Percentiles rank a stretch among this genome's conserved stretches.
These are phyloP conservation scores for Neospermospora avenae DNA, from an alignment of 2,329 filamentous ascomycete genomes.

Conservation along the genomic window DNA sequence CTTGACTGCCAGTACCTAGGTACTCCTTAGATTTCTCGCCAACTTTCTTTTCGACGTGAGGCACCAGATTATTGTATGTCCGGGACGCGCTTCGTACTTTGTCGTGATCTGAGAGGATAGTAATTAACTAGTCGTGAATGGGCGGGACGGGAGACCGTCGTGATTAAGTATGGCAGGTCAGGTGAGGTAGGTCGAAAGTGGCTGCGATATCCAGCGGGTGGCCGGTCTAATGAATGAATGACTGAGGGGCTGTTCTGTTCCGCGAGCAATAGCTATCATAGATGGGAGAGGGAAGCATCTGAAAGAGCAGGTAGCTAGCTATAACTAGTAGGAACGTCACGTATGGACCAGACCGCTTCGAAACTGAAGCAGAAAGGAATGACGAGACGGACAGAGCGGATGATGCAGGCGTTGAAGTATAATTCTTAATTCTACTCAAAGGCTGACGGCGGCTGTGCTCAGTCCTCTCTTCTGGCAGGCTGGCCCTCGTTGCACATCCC, in stretches of 20 bases:
- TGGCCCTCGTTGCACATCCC: constrained; percentile 2
- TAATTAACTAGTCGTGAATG: neutral
- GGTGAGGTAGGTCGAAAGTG: neutral
- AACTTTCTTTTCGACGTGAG: neutral
- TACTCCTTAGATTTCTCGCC: neutral
- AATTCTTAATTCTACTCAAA: too few species aligned
- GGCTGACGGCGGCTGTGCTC: neutral
- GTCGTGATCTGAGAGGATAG: neutral
- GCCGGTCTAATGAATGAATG: neutral
- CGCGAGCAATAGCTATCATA: neutral
- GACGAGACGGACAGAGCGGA: neutral
- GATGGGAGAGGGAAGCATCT: neutral
- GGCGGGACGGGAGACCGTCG: neutral
- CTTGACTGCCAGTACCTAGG: neutral
- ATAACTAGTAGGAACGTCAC: neutral
- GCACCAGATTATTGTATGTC: neutral
- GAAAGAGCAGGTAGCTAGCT: neutral
- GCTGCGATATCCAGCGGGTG: neutral
- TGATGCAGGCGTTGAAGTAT: constrained; percentile 1
- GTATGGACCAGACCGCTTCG: neutral
- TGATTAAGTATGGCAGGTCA: neutral
- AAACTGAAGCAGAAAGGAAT: neutral
- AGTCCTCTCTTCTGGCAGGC: neutral
- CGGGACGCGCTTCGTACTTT: neutral
- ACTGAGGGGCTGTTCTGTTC: neutral